Evolutionary conservation across 2,329 filamentous ascomycete species (phyloP).

Genomic region (Pseudogymnoascus sp.): DNA sequence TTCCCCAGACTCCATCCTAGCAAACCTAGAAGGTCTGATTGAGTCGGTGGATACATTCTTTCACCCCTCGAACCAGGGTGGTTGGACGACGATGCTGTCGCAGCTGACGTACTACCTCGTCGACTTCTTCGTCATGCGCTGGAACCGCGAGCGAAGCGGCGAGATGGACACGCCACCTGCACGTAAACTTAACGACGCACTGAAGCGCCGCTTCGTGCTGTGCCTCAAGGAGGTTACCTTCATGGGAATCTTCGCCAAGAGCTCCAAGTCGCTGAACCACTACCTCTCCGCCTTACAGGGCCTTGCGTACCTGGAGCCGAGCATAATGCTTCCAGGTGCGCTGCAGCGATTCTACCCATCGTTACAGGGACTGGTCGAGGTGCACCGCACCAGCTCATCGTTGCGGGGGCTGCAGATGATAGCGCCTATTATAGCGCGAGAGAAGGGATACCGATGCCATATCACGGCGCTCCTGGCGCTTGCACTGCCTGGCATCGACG

Average conservation of each 20-base stretch:
- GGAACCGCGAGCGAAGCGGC: constrained; percentile 89
- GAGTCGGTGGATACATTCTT: constrained; percentile 98
- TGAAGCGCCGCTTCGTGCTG: constrained; percentile 84
- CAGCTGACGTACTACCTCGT: constrained; percentile 88
- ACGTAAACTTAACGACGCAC: constrained; percentile 66
- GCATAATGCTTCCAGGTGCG: constrained; percentile 84
- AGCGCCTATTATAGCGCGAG: constrained; percentile 80
- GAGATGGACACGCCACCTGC: constrained; percentile 82
- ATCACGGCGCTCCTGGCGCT: constrained; percentile 90
- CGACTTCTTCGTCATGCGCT: constrained; percentile 94
- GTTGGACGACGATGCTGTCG: constrained; percentile 82
- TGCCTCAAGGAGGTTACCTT: constrained; percentile 89
- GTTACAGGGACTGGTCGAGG: constrained; percentile 91
- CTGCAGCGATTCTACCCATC: constrained; percentile 95
- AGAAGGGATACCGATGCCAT: constrained; percentile 94
- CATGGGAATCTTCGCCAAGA: constrained; percentile 98
- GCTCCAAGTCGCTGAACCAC: constrained; percentile 81
- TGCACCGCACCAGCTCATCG: constrained; percentile 91
- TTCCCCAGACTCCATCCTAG: constrained; percentile 69
- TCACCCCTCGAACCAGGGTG: constrained; percentile 91
- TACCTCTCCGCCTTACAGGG: constrained; percentile 86
- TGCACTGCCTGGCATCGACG: constrained; percentile 89
- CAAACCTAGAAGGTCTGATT: constrained; percentile 81
- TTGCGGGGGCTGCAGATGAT: constrained; percentile 87
- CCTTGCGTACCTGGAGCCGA: constrained; percentile 82